phyloP scores from a whole-genome alignment of 2,329 filamentous ascomycete species.

The Colletotrichum sp. region DNA sequence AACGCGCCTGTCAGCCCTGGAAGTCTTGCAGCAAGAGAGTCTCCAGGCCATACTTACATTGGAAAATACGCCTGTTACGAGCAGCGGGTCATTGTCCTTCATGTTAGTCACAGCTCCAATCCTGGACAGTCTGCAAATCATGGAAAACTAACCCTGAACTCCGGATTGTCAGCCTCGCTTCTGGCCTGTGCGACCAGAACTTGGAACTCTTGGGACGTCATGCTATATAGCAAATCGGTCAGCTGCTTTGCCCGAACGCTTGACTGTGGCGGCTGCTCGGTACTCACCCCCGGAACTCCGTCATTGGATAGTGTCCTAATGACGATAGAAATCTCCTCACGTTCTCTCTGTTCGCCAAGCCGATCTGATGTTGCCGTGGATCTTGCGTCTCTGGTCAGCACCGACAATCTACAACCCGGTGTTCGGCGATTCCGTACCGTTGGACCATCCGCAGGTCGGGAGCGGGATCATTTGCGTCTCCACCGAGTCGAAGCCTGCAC shows the following conservation, averaged over 20 bases:
- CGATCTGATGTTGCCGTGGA: constrained; percentile 56
- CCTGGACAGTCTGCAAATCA: not conserved
- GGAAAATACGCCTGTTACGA: constrained; percentile 62
- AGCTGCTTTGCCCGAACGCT: not conserved
- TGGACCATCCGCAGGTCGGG: constrained; percentile 74
- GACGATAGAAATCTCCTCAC: constrained; percentile 60
- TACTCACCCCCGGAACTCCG: constrained; percentile 50
- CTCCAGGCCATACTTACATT: constrained; percentile 51
- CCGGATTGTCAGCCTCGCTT: constrained; percentile 55
- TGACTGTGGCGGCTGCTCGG: not conserved
- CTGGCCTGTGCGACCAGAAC: constrained; percentile 61
- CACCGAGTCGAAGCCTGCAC: constrained; percentile 71
- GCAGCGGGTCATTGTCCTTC: not conserved
- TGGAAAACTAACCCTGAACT: constrained; percentile 55
- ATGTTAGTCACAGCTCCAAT: not conserved
- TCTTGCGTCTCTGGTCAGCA: constrained; percentile 38
- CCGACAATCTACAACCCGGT: not conserved
- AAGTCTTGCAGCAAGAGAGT: not conserved
- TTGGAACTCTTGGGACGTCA: constrained; percentile 63
- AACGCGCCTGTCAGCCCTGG: not conserved
- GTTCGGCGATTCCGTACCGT: constrained; percentile 47
- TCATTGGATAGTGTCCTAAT: constrained; percentile 61
- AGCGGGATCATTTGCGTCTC: constrained; percentile 69
- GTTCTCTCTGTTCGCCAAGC: constrained; percentile 57
- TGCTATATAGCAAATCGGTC: constrained; percentile 42